A percentile compares a stretch with the other conserved stretches of the same genome.
Evolutionary conservation across 1,284 basidiomycete genomes (phyloP).

Genomic region (Tilletia walkeri): DNA sequence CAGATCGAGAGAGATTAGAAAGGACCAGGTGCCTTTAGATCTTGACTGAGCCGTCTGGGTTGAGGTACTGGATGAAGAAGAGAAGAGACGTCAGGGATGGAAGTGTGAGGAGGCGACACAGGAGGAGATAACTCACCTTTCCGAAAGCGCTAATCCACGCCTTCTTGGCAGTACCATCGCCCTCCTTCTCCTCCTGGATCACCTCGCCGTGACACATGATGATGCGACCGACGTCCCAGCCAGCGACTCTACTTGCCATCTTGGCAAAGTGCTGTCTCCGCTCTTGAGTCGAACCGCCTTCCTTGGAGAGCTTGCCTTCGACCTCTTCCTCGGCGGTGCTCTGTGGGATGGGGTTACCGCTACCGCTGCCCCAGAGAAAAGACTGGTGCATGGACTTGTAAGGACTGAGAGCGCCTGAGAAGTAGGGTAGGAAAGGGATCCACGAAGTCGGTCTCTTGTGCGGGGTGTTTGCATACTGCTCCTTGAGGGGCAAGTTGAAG

Average conservation of each 20-base stretch:
- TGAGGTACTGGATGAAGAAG: slow-evolving; percentile 26
- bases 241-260: slow-evolving; percentile 68
- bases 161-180: slow-evolving; percentile 60
- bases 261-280: slow-evolving; percentile 39
- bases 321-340: not conserved
- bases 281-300: slow-evolving; percentile 53
- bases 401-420: slow-evolving; percentile 23
- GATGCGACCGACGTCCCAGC: slow-evolving; percentile 83
- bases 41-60: slow-evolving; percentile 34
- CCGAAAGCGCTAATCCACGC: slow-evolving; percentile 62
- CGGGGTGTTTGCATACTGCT: slow-evolving; percentile 34
- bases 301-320: slow-evolving; percentile 16
- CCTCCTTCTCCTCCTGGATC: slow-evolving; percentile 64
- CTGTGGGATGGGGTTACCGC: slow-evolving; percentile 29
- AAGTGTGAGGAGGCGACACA: not conserved
- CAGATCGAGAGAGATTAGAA: no score
- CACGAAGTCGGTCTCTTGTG: slow-evolving; percentile 31
- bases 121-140: slow-evolving; percentile 25
- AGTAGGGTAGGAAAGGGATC: slow-evolving; percentile 39
- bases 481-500: slow-evolving; percentile 69
- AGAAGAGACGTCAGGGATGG: no score
- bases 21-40: slow-evolving; percentile 19
- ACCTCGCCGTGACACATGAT: slow-evolving; percentile 92
- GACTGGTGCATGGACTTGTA: slow-evolving; percentile 30
- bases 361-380: slow-evolving; percentile 35